Evolutionary conservation across 108 stramenopile species (phyloP), one percentile per base, ranked within the genome.

Genomic region (Cafeteria roenbergensis): DNA sequence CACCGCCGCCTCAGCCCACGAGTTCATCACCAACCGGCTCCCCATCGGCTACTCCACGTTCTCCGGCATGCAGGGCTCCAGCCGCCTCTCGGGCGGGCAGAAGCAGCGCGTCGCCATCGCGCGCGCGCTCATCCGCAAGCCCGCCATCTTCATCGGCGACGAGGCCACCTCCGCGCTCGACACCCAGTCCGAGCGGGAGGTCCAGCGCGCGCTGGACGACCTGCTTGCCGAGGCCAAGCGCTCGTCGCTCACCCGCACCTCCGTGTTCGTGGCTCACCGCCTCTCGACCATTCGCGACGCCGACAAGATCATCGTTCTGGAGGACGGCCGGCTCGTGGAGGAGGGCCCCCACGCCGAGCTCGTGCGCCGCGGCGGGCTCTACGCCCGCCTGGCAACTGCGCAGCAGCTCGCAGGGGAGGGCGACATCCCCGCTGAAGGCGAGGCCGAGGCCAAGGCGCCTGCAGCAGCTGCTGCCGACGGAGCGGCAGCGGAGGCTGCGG

Each of bases 61-160:
- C 1, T 21, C 58, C 34, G 48, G 48, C 59, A 35, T 4, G 17
- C 59, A 73, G 32, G 74, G 79, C 51, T 73, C 74, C 24, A 51
- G 31, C 20, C 34, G 30, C 22, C 71, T 84, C 1, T 75, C 73
- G 25, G 95, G 95, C 2, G 92, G 92, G 14, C 90, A 93, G 61
- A 90, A 88, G 29, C 90, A 92, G 68, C 76, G 90, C 48, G 84
- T 88, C 50, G 87, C 89, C 20, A 88, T 92, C 71, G 95, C 95
- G 12, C 74, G 95, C 55, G 91, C 91, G 0, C 64, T 92, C 31
- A 81, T 97, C 6, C 80, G 82, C 62, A 75, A 88, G 67, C 83
- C 90, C 32, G 80, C 76, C 0, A 78, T 86, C 42, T 59, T 87
- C 22, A 70, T 92, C 34, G 71, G 89, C 28, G 91, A 89, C 71